phyloP scores from a whole-genome alignment of 345 rosid genomes.

The Hypericum androsaemum region DNA sequence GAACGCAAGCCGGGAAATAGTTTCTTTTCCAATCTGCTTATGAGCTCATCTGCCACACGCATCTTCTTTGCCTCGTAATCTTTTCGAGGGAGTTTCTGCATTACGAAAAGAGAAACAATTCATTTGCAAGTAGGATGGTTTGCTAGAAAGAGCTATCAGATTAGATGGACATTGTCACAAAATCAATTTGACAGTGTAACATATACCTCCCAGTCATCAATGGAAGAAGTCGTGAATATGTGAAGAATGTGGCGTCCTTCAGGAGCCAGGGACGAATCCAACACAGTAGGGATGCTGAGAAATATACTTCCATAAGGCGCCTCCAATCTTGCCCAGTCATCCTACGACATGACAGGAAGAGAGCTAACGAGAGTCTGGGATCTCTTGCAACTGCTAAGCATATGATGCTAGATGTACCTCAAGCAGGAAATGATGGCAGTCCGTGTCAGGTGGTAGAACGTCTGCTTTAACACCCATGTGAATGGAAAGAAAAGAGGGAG shows the following conservation, averaged over 20 bases:
- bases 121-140: background rate
- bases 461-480: conserved; percentile 91
- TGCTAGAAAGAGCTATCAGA: background rate
- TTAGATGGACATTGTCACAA: conserved; percentile 6
- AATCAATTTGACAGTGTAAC: background rate
- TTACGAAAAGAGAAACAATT: conserved; percentile 9
- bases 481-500: conserved; percentile 96
- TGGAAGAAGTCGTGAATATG: conserved; percentile 75
- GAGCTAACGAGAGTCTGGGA: background rate
- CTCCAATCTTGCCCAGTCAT: conserved; percentile 65
- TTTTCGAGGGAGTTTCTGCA: conserved; percentile 58
- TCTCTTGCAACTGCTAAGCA: background rate
- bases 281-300: conserved; percentile 89
- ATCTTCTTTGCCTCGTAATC: conserved; percentile 80
- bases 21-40: conserved; percentile 68
- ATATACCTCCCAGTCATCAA: conserved; percentile 80
- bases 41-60: conserved; percentile 47
- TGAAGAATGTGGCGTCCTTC: conserved; percentile 76
- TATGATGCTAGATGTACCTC: conserved; percentile 44
- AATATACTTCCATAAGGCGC: conserved; percentile 88
- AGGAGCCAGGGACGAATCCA: conserved; percentile 84
- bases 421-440: conserved; percentile 90
- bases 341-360: conserved; percentile 27
- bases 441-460: conserved; percentile 75
- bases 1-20: conserved; percentile 75